Evolutionary conservation across 805 yeast species (phyloP).

Genomic region (Candida endomychidarum): DNA sequence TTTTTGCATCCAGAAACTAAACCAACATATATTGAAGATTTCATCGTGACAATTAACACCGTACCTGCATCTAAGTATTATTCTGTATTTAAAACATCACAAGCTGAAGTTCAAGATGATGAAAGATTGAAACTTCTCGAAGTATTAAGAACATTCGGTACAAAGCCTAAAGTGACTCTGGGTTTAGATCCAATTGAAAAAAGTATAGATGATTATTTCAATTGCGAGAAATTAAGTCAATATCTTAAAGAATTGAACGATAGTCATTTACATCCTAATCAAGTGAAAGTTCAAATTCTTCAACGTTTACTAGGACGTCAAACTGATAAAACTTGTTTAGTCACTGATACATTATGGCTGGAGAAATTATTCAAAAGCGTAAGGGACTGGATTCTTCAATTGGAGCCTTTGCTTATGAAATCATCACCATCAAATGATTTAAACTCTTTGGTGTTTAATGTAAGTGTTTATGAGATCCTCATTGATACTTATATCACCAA

Average conservation of each 20-base stretch:
- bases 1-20: neutral
- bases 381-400: slow-evolving; percentile 33
- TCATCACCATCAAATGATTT: neutral
- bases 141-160: slow-evolving; percentile 26
- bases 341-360: slow-evolving; percentile 43
- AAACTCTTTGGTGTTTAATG: slow-evolving; percentile 22
- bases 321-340: slow-evolving; percentile 22
- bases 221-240: neutral
- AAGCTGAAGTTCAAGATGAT: slow-evolving; percentile 4
- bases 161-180: slow-evolving; percentile 1
- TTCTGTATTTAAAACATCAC: neutral
- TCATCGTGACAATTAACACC: slow-evolving; percentile 8
- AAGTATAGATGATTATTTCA: neutral
- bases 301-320: slow-evolving; percentile 22
- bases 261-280: slow-evolving; percentile 10
- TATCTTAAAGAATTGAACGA: slow-evolving; percentile 6
- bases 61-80: slow-evolving; percentile 6
- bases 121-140: slow-evolving; percentile 33
- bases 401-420: slow-evolving; percentile 22
- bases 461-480: slow-evolving; percentile 47
- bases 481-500: slow-evolving; percentile 40
- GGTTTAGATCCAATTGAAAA: neutral
- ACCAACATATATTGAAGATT: slow-evolving; percentile 5
- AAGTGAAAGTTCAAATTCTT: slow-evolving; percentile 27
- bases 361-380: slow-evolving; percentile 31